Base-by-base conservation (phyloP, 1,139 yeast genomes). In the Geotrichum fermentans region DNA sequence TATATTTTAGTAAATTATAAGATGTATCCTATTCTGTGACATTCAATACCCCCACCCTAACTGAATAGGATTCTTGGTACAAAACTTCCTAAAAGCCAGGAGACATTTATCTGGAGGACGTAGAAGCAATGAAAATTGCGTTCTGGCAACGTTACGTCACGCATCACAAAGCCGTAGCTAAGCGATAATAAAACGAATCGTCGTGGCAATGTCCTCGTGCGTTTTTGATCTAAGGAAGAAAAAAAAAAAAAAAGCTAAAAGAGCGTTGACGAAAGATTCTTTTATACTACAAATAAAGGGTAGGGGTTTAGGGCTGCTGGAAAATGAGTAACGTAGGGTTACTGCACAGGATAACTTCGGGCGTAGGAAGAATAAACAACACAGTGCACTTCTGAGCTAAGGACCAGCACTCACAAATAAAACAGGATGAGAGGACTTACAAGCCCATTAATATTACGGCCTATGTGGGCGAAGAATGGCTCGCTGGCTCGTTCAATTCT, bases 61-160 rank as follows among this genome's bases (percentile, higher is more conserved):
- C 62, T 61, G 46, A 61, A 61, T 61, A 60, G 58, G 58, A 58
- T 56, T 49, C 56, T 47, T 56, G 66, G 61, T 60, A 58, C 62
- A 53, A 63, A 64, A 66, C 71, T 67, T 67, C 71, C 71, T 67
- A 67, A 59, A 53, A 61, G 67, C 58, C 62, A 61, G 70, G 71
- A 44, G 61, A 41, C 36, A 21, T 64, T 60, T 40, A 39, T 67
- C 70, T 67, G 63, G 71, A 65, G 64, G 66, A 64, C 55, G 53
- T 47, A 49, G 58, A 56, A 58, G 59, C 52, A 45, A 38, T 39
- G 4, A 43, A 22, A 38, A 37, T 53, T 50, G 54, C 58, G 63
- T 61, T 62, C 62, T 65, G 71, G 70, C 70, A 67, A 67, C 68
- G 66, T 50, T 61, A 61, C 53, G 60, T 53, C 55, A 48, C 46